Percentiles rank a stretch among this genome's conserved stretches.
Conservation (phyloP, 2,329 filamentous ascomycete species). For the Hypomyces perniciosus region DNA sequence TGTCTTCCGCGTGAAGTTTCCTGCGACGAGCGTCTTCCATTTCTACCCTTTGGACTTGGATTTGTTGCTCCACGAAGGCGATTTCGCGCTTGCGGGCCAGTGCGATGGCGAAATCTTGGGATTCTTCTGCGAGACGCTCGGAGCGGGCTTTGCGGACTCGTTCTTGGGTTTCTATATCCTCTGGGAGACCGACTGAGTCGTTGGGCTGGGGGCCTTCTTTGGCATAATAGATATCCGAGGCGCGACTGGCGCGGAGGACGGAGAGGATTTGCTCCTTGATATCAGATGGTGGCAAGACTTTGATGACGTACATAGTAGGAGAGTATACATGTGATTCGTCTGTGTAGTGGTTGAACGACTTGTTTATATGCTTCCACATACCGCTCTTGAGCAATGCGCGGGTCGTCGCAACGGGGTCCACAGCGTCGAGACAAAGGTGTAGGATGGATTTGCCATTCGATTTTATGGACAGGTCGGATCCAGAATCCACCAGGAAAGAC, state of each 20-base stretch:
- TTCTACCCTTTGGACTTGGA: conserved; percentile 42
- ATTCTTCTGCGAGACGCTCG: conserved; percentile 39
- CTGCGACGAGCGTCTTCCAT: conserved; percentile 46
- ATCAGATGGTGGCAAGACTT: conserved; percentile 37
- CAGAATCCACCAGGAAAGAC: conserved; percentile 48
- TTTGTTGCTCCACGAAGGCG: conserved; percentile 45
- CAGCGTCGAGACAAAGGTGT: conserved; percentile 53
- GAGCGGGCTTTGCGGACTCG: conserved; percentile 43
- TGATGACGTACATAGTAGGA: conserved; percentile 55
- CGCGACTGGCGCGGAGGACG: conserved; percentile 47
- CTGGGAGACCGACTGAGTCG: conserved; percentile 46
- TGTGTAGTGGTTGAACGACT: conserved; percentile 49
- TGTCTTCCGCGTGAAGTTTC: conserved; percentile 40
- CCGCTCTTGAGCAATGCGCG: conserved; percentile 55
- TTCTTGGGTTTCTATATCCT: conserved; percentile 44
- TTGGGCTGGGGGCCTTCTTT: conserved; percentile 48
- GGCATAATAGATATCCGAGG: conserved; percentile 48
- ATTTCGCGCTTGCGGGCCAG: conserved; percentile 47
- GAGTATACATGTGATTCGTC: conserved; percentile 54
- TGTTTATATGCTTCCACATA: conserved; percentile 60
- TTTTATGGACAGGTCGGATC: conserved; percentile 50
- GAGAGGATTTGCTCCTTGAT: conserved; percentile 36
- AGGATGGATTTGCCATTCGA: conserved; percentile 54
- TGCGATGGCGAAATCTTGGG: conserved; percentile 43
- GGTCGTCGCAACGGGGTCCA: conserved; percentile 49